Conservation (phyloP, 2,329 filamentous ascomycete species). For the Cylindrodendrum hubeiense region DNA sequence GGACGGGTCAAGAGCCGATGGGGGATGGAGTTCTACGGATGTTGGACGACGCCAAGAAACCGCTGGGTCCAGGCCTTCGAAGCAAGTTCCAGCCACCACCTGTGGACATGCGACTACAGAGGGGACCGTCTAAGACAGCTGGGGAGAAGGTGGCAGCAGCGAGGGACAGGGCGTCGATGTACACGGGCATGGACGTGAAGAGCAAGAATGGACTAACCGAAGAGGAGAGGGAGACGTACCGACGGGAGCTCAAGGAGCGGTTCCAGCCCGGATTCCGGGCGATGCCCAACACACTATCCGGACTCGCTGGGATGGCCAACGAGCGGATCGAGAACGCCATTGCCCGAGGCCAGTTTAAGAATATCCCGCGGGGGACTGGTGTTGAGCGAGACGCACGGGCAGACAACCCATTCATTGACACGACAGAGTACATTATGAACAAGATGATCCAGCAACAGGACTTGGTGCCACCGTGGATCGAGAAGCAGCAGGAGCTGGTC, state of each 20-base stretch:
- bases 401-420: constrained; percentile 91
- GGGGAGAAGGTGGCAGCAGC: constrained; percentile 66
- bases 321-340: constrained; percentile 95
- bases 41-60: constrained; percentile 83
- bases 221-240: constrained; percentile 78
- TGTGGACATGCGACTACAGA: constrained; percentile 65
- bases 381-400: constrained; percentile 86
- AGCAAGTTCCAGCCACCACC: constrained; percentile 60
- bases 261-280: constrained; percentile 80
- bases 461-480: constrained; percentile 97
- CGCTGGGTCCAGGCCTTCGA: constrained; percentile 65
- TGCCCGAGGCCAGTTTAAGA: constrained; percentile 86
- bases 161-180: constrained; percentile 68
- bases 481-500: constrained; percentile 93
- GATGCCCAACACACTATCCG: constrained; percentile 82
- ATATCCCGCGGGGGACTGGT: constrained; percentile 83
- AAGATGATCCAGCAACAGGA: constrained; percentile 98
- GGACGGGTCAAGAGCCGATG: constrained; percentile 82
- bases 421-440: constrained; percentile 98
- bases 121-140: constrained; percentile 52
- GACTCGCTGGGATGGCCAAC: constrained; percentile 86
- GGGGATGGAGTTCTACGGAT: constrained; percentile 87
- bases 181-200: constrained; percentile 62
- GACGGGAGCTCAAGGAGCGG: constrained; percentile 81
- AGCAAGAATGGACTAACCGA: constrained; percentile 69